phyloP scores from a whole-genome alignment of 2,329 filamentous ascomycete genomes.

The Gaeumannomyces tritici region DNA sequence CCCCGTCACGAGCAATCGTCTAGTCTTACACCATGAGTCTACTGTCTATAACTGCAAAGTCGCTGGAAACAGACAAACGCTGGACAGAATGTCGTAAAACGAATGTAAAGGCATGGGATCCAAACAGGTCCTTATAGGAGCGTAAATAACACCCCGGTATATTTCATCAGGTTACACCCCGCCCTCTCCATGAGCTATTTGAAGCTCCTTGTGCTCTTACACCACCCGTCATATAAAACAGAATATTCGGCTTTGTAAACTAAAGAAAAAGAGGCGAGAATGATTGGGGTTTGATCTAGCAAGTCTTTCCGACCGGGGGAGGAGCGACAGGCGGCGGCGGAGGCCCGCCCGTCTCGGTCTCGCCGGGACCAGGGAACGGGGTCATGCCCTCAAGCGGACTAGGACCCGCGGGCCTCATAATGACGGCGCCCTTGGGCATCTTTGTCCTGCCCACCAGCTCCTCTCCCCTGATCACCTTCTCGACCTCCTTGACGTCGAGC shows the following conservation, averaged over 20 bases:
- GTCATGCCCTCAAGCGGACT: not conserved
- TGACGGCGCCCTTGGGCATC: conserved; percentile 42
- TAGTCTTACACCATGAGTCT: not conserved
- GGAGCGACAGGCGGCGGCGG: not conserved
- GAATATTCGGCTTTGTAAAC: not conserved
- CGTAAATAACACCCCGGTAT: not conserved
- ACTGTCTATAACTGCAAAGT: not conserved
- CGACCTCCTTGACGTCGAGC: conserved; percentile 77
- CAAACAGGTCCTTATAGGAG: not conserved
- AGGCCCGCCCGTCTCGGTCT: too few species aligned
- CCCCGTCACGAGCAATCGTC: too few species aligned
- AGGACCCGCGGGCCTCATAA: conserved; percentile 32
- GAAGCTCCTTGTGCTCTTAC: not conserved
- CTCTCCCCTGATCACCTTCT: conserved; percentile 81
- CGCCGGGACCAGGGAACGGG: not conserved
- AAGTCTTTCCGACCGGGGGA: not conserved
- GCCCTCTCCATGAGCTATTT: not conserved
- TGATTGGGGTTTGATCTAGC: not conserved
- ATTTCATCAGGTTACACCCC: not conserved
- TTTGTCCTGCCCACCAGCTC: conserved; percentile 62
- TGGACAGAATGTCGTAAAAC: not conserved
- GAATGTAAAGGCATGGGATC: not conserved
- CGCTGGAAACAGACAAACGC: not conserved
- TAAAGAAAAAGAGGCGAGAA: not conserved
- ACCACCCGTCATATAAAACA: not conserved